Evolutionary conservation across 2,329 filamentous ascomycete species (phyloP).

Genomic region (Talaromyces funiculosus): DNA sequence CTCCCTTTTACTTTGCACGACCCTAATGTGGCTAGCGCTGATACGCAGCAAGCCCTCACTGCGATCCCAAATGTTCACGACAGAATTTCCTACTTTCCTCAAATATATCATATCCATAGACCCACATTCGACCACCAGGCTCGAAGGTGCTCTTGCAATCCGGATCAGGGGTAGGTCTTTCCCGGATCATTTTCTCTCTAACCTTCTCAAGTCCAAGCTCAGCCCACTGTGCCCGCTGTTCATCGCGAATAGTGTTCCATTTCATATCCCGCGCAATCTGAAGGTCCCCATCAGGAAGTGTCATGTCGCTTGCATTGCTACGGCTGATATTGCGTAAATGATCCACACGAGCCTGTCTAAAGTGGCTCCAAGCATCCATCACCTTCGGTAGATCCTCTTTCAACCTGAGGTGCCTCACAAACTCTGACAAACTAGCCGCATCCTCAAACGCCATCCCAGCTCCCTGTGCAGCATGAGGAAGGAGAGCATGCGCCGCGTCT

Average conservation of each 20-base stretch:
- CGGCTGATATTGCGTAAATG: not conserved
- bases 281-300: conserved; percentile 1
- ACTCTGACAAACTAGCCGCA: conserved; percentile 26
- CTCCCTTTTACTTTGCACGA: not conserved
- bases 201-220: not conserved
- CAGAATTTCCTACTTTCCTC: not conserved
- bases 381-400: not conserved
- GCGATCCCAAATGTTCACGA: not conserved
- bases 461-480: conserved; percentile 57
- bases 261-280: not conserved
- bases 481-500: conserved; percentile 61
- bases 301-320: not conserved
- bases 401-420: not conserved
- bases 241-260: not conserved
- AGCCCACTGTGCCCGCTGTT: conserved; percentile 1
- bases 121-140: conserved; percentile 1
- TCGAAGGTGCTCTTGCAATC: not conserved
- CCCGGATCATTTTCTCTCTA: not conserved
- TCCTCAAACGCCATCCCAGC: conserved; percentile 61
- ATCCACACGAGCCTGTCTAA: not conserved
- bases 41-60: not conserved
- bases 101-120: not conserved
- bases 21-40: not conserved
- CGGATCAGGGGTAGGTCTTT: not conserved
- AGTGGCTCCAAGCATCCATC: not conserved